Evolutionary conservation across 2,329 filamentous ascomycete genomes (phyloP).

Genomic region (Fusarium avenaceum): DNA sequence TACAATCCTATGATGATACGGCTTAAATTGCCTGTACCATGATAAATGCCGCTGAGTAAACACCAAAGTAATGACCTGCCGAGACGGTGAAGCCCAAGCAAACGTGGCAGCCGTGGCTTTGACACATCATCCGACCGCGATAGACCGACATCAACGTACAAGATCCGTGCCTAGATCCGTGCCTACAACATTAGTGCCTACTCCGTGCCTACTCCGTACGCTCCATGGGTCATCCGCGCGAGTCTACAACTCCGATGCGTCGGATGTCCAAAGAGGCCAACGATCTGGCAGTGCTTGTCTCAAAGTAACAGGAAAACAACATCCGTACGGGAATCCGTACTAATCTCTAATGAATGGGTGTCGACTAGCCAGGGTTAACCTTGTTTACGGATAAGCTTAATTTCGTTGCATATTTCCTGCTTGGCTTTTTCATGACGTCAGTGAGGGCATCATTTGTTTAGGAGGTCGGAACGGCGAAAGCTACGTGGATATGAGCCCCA

Average conservation of each 20-base stretch:
- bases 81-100: background rate
- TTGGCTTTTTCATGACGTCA: slow-evolving; percentile 14
- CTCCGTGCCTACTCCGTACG: background rate
- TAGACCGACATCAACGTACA: background rate
- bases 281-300: background rate
- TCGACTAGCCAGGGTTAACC: slow-evolving; percentile 9
- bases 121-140: background rate
- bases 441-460: slow-evolving; percentile 1
- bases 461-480: background rate
- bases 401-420: slow-evolving; percentile 14
- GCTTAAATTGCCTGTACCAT: background rate
- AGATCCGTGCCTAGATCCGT: background rate
- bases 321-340: background rate
- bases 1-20: background rate
- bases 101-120: background rate
- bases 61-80: background rate
- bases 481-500: slow-evolving; percentile 2
- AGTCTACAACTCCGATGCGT: background rate
- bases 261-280: background rate
- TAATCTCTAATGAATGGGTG: background rate
- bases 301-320: background rate
- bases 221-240: background rate
- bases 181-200: background rate
- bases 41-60: background rate
- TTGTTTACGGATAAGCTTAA: slow-evolving; percentile 13